Evolutionary conservation across 805 yeast genomes (phyloP).

Genomic region (Hanseniaspora pseudoguilliermondii): DNA sequence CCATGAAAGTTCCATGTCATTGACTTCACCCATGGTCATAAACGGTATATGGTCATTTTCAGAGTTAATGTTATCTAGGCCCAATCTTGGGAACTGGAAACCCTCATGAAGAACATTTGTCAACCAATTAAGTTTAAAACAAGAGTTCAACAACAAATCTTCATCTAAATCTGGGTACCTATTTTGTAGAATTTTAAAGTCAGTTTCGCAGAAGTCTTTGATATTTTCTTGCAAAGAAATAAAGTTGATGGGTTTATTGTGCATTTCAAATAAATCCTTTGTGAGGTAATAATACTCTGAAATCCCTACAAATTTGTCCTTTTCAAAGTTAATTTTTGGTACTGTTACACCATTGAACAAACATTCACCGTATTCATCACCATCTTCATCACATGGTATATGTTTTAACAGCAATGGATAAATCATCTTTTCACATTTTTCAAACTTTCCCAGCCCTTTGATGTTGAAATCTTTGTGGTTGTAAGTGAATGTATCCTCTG

Average conservation of each 20-base stretch:
- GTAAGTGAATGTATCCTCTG: slow-evolving; percentile 35
- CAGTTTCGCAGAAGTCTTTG: slow-evolving; percentile 57
- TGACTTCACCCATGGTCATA: slow-evolving; percentile 65
- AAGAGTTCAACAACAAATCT: slow-evolving; percentile 55
- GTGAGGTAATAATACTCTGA: slow-evolving; percentile 98
- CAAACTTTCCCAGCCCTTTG: slow-evolving; percentile 68
- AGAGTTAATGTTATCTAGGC: slow-evolving; percentile 31
- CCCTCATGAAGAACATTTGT: slow-evolving; percentile 84
- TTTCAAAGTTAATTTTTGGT: slow-evolving; percentile 67
- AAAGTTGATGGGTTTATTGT: slow-evolving; percentile 76
- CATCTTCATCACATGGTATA: slow-evolving; percentile 63
- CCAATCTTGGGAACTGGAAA: slow-evolving; percentile 68
- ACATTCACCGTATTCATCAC: slow-evolving; percentile 42
- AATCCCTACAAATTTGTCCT: slow-evolving; percentile 79
- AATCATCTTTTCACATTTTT: slow-evolving; percentile 53
- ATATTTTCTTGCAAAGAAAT: slow-evolving; percentile 53
- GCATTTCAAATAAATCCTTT: slow-evolving; percentile 69
- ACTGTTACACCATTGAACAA: slow-evolving; percentile 91
- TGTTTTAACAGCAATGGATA: slow-evolving; percentile 69
- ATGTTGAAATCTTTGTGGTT: slow-evolving; percentile 37
- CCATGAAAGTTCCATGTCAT: slow-evolving; percentile 88
- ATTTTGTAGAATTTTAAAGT: slow-evolving; percentile 56
- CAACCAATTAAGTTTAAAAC: slow-evolving; percentile 94
- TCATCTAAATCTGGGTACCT: slow-evolving; percentile 44
- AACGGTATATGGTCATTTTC: slow-evolving; percentile 44